Base-by-base conservation (phyloP, 2,329 filamentous ascomycete species). In the Hypocreales sp. region DNA sequence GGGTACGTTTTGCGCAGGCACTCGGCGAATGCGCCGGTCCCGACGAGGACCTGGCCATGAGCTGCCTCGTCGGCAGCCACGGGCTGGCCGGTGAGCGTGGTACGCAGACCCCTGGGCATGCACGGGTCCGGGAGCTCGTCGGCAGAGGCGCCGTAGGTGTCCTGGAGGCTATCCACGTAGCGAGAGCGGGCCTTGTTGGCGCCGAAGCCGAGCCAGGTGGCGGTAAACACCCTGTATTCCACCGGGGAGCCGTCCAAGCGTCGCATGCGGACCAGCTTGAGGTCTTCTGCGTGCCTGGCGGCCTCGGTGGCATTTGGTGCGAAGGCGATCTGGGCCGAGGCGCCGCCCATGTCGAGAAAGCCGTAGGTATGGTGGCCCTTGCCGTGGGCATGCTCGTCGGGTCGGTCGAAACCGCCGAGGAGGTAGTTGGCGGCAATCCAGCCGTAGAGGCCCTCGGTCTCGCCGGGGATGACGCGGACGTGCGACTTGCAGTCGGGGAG, bases 381-480 rank as follows among this genome's bases (percentile, higher is more conserved):
- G 28, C 83, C 84, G 48, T 93, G 83, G 28, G 71, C 60, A 42
- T 93, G 81, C 10, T 72, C 56, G 27, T 75, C 58, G 0, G 82
- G 76, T 12, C 67, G 61, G 48, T 95, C 80, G 42, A 98, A 95
- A 4, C 84, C 83, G 16, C 84, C 87, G 2, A 98, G 64, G 17
- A 98, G 57, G 45, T 98, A 98, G 47, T 98, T 98, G 28, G 87
- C 81, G 7, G 92, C 87, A 40, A 98, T 79, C 90, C 90, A 98
- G 21, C 90, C 90, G 43, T 95, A 98, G 17, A 98, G 54, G 3
- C 86, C 90, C 51, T 98, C 90, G 0, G 90, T 95, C 51, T 93
- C 86, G 23, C 90, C 90, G 0, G 84, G 73, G 35, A 98, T 98
- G 18, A 95, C 83, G 50, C 94, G 86, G 11, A 98, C 77, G 45